Evolutionary conservation across 805 yeast species (phyloP).

Genomic region (Brettanomyces bruxellensis): DNA sequence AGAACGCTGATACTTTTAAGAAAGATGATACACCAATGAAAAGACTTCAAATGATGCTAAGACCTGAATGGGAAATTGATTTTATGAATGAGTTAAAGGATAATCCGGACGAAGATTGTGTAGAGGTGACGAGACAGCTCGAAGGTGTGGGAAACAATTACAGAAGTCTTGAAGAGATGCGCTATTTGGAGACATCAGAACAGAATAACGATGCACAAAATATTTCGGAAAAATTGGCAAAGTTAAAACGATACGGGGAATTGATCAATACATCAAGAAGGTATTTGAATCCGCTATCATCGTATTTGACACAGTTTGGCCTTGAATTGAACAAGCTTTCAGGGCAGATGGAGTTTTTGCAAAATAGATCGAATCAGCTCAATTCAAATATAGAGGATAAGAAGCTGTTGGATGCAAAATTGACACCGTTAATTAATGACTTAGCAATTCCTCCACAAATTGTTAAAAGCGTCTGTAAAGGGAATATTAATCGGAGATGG

Average conservation of each 20-base stretch:
- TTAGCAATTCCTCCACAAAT: slow-evolving; percentile 68
- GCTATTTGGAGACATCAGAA: slow-evolving; percentile 13
- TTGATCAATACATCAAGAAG: slow-evolving; percentile 23
- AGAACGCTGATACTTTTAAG: neutral
- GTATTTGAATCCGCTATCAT: slow-evolving; percentile 36
- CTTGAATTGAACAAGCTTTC: slow-evolving; percentile 46
- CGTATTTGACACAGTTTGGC: slow-evolving; percentile 48
- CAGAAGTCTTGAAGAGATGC: slow-evolving; percentile 16
- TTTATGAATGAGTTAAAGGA: slow-evolving; percentile 12
- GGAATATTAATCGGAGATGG: slow-evolving; percentile 55
- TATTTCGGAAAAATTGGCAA: slow-evolving; percentile 14
- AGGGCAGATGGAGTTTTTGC: slow-evolving; percentile 52
- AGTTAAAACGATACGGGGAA: slow-evolving; percentile 15
- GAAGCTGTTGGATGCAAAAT: slow-evolving; percentile 36
- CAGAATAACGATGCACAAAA: slow-evolving; percentile 6
- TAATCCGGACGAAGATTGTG: slow-evolving; percentile 9
- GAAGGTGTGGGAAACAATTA: slow-evolving; percentile 2
- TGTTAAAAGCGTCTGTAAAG: slow-evolving; percentile 47
- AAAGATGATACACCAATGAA: slow-evolving; percentile 2
- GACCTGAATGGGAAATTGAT: slow-evolving; percentile 23
- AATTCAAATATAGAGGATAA: slow-evolving; percentile 39
- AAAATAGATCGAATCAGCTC: slow-evolving; percentile 41
- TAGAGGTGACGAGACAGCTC: slow-evolving; percentile 6
- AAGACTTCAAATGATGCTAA: slow-evolving; percentile 11
- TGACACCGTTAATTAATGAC: slow-evolving; percentile 72